Percentiles rank a stretch among this genome's conserved stretches.
These are phyloP conservation scores for Ganoderma lucidum DNA, from an alignment of 1,284 basidiomycete species.

Conservation along the genomic window DNA sequence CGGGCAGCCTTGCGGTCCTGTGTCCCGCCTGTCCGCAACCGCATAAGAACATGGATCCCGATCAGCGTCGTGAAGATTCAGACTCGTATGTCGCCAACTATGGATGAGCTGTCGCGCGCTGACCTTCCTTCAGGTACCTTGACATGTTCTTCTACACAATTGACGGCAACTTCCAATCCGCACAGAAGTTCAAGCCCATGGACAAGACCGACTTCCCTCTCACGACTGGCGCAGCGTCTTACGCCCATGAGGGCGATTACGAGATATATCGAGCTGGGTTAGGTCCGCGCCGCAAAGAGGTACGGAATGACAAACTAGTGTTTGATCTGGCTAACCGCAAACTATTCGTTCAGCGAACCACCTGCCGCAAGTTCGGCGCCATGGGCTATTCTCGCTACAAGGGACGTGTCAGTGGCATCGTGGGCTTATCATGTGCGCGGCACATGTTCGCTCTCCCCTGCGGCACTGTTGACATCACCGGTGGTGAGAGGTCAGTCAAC, in stretches of 20 bases:
- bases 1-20: constrained; percentile 4
- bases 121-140: constrained; percentile 16
- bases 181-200: constrained; percentile 24
- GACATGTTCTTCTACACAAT: constrained; percentile 16
- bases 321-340: not conserved
- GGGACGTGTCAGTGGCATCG: constrained; percentile 8
- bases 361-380: constrained; percentile 17
- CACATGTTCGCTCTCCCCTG: constrained; percentile 16
- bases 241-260: constrained; percentile 18
- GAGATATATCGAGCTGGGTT: not conserved
- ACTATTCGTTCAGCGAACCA: not conserved
- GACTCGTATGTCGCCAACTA: constrained; percentile 2
- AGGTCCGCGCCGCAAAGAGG: not conserved
- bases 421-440: constrained; percentile 7
- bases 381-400: constrained; percentile 15
- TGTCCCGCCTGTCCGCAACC: constrained; percentile 36
- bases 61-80: not conserved
- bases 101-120: not conserved
- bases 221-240: constrained; percentile 11
- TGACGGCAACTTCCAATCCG: constrained; percentile 28
- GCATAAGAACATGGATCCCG: constrained; percentile 33
- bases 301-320: not conserved
- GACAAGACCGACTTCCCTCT: constrained; percentile 21
- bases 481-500: constrained; percentile 11
- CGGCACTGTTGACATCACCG: constrained; percentile 7